Evolutionary conservation across 805 yeast species (phyloP), one percentile per base, ranked within the genome.

Genomic region (Candida succiphila): DNA sequence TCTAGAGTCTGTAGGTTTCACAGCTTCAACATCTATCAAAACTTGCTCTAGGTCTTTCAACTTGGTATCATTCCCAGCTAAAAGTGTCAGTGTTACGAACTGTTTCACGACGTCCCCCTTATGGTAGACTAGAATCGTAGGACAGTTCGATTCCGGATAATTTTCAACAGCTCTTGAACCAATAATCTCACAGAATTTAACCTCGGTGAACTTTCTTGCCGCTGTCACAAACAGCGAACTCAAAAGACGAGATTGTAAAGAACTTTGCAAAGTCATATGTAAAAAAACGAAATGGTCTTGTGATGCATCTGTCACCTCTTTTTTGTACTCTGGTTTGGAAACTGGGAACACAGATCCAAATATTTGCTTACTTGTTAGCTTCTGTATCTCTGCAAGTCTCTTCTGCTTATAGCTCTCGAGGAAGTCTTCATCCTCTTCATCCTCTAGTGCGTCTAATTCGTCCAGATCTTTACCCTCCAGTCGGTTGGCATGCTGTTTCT

Each of bases 341-440:
- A 92, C 70, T 27, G 86, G 87, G 30, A 65, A 68, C 5, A 92
- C 89, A 15, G 68, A 57, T 7, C 98, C 97, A 54, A 70, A 89
- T 49, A 62, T 68, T 34, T 74, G 63, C 30, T 60, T 63, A 23
- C 70, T 61, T 29, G 70, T 72, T 46, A 83, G 54, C 43, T 70
- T 66, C 43, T 72, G 65, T 40, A 92, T 58, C 52, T 89, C 94
- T n/a, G 66, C 69, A 52, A 89, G 60, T 41, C 97, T 67, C 51
- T 83, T 80, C 41, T 69, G 70, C 43, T 86, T 78, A 56, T 92
- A 92, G 41, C 63, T 61, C 39, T 82, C 76, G 38, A 92, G 59
- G 46, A 89, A 89, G 7, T 85, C 96, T 44, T 87, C 96, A 44
- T 85, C 94, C 48, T 89, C 96, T 27, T 86, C 94, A 45, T 80